These are phyloP conservation scores for Whalleya microplaca DNA, from an alignment of 2,329 filamentous ascomycete species.

Conservation along the genomic window DNA sequence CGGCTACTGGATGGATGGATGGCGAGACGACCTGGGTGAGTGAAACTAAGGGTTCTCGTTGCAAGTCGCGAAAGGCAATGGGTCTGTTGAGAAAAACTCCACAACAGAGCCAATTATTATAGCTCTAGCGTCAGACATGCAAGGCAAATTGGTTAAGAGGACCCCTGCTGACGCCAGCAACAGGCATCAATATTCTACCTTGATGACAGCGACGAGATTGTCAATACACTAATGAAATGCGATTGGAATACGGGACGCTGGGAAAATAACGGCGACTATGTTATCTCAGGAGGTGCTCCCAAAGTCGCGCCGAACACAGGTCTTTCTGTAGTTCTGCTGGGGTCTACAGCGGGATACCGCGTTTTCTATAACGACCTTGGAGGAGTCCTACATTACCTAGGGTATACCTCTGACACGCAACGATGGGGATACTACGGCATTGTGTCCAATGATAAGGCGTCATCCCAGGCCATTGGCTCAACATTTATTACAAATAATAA, in stretches of 20 bases:
- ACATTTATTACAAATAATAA: conserved; percentile 36
- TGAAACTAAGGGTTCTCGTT: conserved; percentile 25
- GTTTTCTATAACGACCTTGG: conserved; percentile 43
- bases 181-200: conserved; percentile 45
- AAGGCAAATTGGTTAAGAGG: conserved; percentile 5
- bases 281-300: conserved; percentile 34
- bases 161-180: conserved; percentile 21
- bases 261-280: conserved; percentile 34
- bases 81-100: not conserved
- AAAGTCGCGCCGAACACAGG: conserved; percentile 36
- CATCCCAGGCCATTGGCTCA: conserved; percentile 35
- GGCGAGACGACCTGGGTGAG: conserved; percentile 36
- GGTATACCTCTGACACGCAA: conserved; percentile 32
- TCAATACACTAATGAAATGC: conserved; percentile 41
- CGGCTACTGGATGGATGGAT: conserved; percentile 41
- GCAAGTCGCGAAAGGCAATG: not conserved
- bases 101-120: not conserved
- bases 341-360: conserved; percentile 39
- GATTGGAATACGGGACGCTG: conserved; percentile 41
- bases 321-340: conserved; percentile 39
- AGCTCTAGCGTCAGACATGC: conserved; percentile 6
- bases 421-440: conserved; percentile 37
- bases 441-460: conserved; percentile 37
- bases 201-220: conserved; percentile 32
- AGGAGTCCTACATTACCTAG: conserved; percentile 37